Conservation (phyloP, 2,329 filamentous ascomycete species). For the Xylaria polymorpha region DNA sequence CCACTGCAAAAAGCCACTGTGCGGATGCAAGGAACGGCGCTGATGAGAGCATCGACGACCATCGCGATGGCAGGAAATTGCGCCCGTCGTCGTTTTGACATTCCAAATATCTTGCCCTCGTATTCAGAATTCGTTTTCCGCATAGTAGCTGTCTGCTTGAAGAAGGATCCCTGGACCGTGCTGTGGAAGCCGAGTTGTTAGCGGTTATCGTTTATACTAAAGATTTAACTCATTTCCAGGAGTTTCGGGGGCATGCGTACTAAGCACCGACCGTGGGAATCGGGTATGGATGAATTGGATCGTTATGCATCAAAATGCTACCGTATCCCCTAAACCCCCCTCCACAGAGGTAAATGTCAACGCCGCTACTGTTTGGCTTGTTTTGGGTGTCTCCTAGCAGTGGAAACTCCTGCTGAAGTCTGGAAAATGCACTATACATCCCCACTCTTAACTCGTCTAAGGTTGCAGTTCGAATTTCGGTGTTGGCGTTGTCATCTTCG, state of each 20-base stretch:
- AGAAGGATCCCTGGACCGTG: constrained; percentile 69
- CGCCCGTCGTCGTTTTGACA: constrained; percentile 80
- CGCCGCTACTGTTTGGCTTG: constrained; percentile 53
- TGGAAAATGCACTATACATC: constrained; percentile 70
- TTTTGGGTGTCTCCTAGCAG: constrained; percentile 60
- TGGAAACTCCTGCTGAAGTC: constrained; percentile 62
- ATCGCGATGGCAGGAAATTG: constrained; percentile 88
- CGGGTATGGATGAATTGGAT: constrained; percentile 80
- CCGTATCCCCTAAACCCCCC: constrained; percentile 93
- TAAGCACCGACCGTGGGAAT: constrained; percentile 87
- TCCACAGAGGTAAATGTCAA: constrained; percentile 86
- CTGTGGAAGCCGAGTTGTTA: constrained; percentile 2
- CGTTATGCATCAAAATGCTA: constrained; percentile 85
- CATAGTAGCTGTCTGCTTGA: constrained; percentile 66
- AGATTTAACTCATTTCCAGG: background rate
- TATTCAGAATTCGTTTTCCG: constrained; percentile 61
- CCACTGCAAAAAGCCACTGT: constrained; percentile 87
- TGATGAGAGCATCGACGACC: constrained; percentile 79
- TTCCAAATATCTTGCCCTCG: constrained; percentile 74
- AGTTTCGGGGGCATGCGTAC: background rate
- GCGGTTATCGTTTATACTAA: background rate
- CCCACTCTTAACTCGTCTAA: constrained; percentile 65
- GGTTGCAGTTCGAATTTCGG: constrained; percentile 58
- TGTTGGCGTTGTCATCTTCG: constrained; percentile 53
- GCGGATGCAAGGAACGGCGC: constrained; percentile 75